These are phyloP conservation scores for Calocera viscosa DNA, from an alignment of 768 basidiomycete genomes.

Conservation along the genomic window DNA sequence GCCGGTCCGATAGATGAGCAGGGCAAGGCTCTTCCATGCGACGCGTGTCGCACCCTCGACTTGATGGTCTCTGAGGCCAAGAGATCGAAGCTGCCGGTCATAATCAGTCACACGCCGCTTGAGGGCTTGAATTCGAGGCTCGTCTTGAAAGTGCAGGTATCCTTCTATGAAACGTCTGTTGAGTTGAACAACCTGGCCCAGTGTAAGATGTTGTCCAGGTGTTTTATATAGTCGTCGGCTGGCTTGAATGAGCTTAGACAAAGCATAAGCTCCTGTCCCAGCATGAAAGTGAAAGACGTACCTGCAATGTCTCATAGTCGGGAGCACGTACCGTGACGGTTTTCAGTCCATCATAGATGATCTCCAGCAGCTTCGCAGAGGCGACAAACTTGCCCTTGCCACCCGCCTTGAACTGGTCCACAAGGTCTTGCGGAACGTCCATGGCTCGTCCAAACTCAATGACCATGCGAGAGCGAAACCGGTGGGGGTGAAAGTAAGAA, in stretches of 20 bases:
- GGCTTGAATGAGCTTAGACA: constrained; percentile 76
- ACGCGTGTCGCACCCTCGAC: constrained; percentile 77
- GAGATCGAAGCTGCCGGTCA: constrained; percentile 73
- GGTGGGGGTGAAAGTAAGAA: constrained; percentile 60
- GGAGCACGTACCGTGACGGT: constrained; percentile 92
- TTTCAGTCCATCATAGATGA: constrained; percentile 86
- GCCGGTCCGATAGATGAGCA: constrained; percentile 69
- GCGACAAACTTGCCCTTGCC: constrained; percentile 82
- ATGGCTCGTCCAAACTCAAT: constrained; percentile 90
- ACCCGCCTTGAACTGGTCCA: constrained; percentile 84
- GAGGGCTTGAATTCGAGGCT: constrained; percentile 73
- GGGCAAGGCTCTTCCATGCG: constrained; percentile 71
- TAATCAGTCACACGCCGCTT: constrained; percentile 74
- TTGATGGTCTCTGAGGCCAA: constrained; percentile 91
- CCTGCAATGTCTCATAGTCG: constrained; percentile 97
- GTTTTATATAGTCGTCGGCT: constrained; percentile 86
- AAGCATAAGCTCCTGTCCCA: neutral
- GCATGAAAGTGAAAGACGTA: constrained; percentile 26
- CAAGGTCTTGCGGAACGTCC: constrained; percentile 78
- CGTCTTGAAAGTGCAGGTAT: constrained; percentile 83
- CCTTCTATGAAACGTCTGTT: constrained; percentile 88
- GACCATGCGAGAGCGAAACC: constrained; percentile 91
- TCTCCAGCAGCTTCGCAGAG: constrained; percentile 72
- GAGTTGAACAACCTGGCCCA: constrained; percentile 91
- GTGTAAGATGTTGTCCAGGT: constrained; percentile 82